Evolutionary conservation across 352 stramenopile genomes (phyloP), one percentile per base, ranked within the genome.

Genomic region (Pythium brachiatum): DNA sequence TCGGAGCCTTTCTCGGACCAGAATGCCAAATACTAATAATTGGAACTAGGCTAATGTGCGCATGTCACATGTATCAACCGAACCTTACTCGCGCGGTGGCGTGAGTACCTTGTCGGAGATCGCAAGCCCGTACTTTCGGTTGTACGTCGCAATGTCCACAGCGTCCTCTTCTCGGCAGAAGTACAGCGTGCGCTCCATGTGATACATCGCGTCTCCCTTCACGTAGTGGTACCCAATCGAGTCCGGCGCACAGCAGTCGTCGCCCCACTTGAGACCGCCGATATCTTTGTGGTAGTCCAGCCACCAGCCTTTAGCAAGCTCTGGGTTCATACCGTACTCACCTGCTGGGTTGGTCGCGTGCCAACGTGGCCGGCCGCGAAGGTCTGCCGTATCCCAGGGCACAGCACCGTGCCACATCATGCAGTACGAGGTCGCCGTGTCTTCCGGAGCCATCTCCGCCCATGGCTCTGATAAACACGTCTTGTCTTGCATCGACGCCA

Each of bases 211-310:
- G 6, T 67, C 27, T 1, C 81, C 79, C 16, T 53, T 76, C 58
- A 89, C 71, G 70, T 92, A 92, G 64, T 92, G 83, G 57, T 89
- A 90, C 0, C 79, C 83, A 20, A 92, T 73, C 46, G 64, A 85
- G 54, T 92, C 83, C 0, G 83, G 73, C 20, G 83, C 79, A n/a
- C 70, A 80, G 39, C 70, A 73, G 29, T 79, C 76, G 18, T 78
- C 21, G 43, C 78, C 74, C 71, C 70, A 78, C 23, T 78, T 69
- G 48, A 92, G 64, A 38, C 81, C 81, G 29, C 83, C 83, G 48
- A 92, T 78, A 31, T 73, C 75, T n/a, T 77, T 44, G 68, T 92
- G 83, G 51, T 88, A 92, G 51, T 89, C 68, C 11, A 80, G 66
- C 50, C 79, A 89, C 78, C 81, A 92, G 53, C n/a, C 39, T 6